Evolutionary conservation across 805 yeast species (phyloP).

Genomic region (Ogataea chonburiensis): DNA sequence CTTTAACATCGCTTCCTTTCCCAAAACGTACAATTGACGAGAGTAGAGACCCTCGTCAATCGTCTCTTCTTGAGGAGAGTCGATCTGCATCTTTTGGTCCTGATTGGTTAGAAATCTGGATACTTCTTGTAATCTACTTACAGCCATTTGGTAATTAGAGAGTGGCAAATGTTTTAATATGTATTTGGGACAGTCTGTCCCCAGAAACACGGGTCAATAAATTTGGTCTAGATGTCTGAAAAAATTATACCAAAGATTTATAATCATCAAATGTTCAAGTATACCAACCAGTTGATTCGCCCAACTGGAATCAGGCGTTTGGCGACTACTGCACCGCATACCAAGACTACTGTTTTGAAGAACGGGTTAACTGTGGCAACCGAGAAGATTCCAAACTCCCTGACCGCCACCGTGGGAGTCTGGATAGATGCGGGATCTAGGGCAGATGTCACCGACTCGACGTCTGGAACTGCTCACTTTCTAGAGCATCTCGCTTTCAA

Average conservation of each 20-base stretch:
- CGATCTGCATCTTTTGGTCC: slow-evolving; percentile 43
- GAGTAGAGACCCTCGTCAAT: slow-evolving; percentile 96
- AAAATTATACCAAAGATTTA: background rate
- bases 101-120: slow-evolving; percentile 10
- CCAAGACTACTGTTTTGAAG: slow-evolving; percentile 70
- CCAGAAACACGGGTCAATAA: slow-evolving; percentile 4
- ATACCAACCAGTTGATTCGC: background rate
- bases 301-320: slow-evolving; percentile 10
- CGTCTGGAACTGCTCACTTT: slow-evolving; percentile 95
- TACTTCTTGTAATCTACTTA: background rate
- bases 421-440: slow-evolving; percentile 99
- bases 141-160: slow-evolving; percentile 4
- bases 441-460: slow-evolving; percentile 79
- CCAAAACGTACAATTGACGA: slow-evolving; percentile 93
- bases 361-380: slow-evolving; percentile 96
- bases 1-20: slow-evolving; percentile 97
- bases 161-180: slow-evolving; percentile 10
- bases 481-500: slow-evolving; percentile 95
- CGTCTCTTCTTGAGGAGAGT: slow-evolving; percentile 41
- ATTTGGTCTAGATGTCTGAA: slow-evolving; percentile 6
- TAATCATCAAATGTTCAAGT: slow-evolving; percentile 9
- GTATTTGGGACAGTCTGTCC: slow-evolving; percentile 1
- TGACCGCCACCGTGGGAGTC: slow-evolving; percentile 96
- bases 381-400: slow-evolving; percentile 79
- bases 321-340: slow-evolving; percentile 38